Evolutionary conservation across 306 rosid genomes (phyloP).

Genomic region (Abrus precatorius): DNA sequence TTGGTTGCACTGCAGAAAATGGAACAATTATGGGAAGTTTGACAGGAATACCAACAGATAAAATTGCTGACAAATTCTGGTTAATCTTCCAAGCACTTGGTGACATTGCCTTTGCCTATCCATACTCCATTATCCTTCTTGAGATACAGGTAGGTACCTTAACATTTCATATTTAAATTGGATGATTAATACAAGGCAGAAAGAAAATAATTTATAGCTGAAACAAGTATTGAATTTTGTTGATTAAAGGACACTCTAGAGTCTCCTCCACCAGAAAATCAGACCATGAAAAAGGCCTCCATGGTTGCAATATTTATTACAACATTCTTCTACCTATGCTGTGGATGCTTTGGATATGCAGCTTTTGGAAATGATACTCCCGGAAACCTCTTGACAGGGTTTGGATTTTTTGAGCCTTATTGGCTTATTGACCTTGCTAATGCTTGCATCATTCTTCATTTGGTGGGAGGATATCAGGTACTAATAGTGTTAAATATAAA

Average conservation of each 20-base stretch:
- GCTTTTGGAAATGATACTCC: conserved; percentile 83
- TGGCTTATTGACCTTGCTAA: conserved; percentile 87
- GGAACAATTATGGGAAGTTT: conserved; percentile 76
- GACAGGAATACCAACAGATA: conserved; percentile 64
- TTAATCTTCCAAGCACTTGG: conserved; percentile 80
- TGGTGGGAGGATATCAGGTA: conserved; percentile 96
- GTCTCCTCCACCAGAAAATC: conserved; percentile 81
- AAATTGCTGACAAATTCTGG: conserved; percentile 65
- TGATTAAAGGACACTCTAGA: conserved; percentile 75
- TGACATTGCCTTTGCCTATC: conserved; percentile 85
- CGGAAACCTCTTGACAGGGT: conserved; percentile 83
- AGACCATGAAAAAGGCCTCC: conserved; percentile 84
- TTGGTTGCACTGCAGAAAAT: conserved; percentile 64
- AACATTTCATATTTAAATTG: conserved; percentile 9
- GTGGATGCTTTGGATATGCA: conserved; percentile 90
- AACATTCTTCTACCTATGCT: conserved; percentile 86
- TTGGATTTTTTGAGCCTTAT: conserved; percentile 77
- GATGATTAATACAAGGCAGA: conserved; percentile 66
- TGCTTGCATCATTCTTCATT: conserved; percentile 74
- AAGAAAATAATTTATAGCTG: conserved; percentile 19
- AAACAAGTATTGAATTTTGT: conserved; percentile 33
- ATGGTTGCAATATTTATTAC: conserved; percentile 61
- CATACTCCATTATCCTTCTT: conserved; percentile 75
- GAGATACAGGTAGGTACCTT: conserved; percentile 85
- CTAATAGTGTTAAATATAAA: neutral